Conservation (phyloP, 345 rosid genomes). For the Ceriops zippeliana region DNA sequence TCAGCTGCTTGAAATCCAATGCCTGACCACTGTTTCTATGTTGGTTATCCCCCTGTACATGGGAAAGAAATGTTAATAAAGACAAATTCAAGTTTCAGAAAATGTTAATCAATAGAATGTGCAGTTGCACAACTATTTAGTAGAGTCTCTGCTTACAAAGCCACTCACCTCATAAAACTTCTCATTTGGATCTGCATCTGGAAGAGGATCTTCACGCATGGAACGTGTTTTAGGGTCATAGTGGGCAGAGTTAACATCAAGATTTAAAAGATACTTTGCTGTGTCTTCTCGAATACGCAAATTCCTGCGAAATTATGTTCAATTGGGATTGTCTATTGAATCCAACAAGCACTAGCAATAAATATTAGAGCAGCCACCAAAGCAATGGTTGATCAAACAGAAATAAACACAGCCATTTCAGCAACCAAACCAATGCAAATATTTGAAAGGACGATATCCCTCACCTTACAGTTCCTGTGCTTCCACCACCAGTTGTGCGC, state of each 20-base stretch:
- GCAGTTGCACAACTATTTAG: background rate
- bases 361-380: background rate
- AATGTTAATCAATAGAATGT: background rate
- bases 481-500: conserved; percentile 93
- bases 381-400: background rate
- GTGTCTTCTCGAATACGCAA: conserved; percentile 80
- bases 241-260: conserved; percentile 70
- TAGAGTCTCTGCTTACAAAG: background rate
- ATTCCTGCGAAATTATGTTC: conserved; percentile 36
- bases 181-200: conserved; percentile 70
- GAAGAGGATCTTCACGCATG: conserved; percentile 83
- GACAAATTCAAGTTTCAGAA: background rate
- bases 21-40: conserved; percentile 74
- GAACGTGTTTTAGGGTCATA: conserved; percentile 78
- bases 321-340: background rate
- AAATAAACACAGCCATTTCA: background rate
- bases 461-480: conserved; percentile 94
- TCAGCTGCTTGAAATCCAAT: conserved; percentile 62
- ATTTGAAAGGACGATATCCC: background rate
- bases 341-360: background rate
- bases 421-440: background rate
- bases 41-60: conserved; percentile 61
- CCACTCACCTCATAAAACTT: conserved; percentile 55
- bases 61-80: background rate
- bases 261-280: conserved; percentile 68